Evolutionary conservation across 2,329 filamentous ascomycete species (phyloP), one percentile per base, ranked within the genome.

Genomic region (Cercospora berteroae): DNA sequence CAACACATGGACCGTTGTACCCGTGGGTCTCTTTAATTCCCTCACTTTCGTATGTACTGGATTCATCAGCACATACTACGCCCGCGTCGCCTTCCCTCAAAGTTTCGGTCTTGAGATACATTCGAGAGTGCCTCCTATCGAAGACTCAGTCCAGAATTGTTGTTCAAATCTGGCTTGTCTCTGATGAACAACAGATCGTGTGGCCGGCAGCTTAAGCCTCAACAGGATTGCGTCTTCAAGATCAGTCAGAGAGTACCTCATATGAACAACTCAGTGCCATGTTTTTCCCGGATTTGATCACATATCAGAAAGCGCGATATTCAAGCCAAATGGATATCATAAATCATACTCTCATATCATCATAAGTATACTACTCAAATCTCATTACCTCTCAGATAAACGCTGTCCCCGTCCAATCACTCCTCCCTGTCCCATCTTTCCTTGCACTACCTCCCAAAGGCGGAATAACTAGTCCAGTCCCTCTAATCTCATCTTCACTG

Each of bases 341-440:
- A 29, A 55, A 9, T 55, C 48, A 55, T 55, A 55, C 48, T 55
- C 48, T 55, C 48, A 27, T 55, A 27, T 27, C 6, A 2, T 27
- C 23, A 27, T 16, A 55, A 55, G 23, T 27, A 55, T 55, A 55
- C 29, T 39, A 27, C 16, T 63, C 23, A 50, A 27, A 8, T 55
- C 62, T 59, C 52, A 20, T 44, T 16, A 25, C 12, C 60, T 25
- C 27, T 56, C 67, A 74, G 56, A 74, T 20, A 61, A 74, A 74
- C 29, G 68, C 72, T n/a, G 66, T 69, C 6, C 73, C 73, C 55
- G 72, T 74, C 50, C 65, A 61, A 61, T 70, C 68, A 33, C 67
- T 71, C 48, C 66, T 69, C 59, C 66, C 63, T 8, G 71, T 73
- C n/a, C 62, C 64, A 16, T 27, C 62, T 48, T 58, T 69, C 20